Percentiles rank a stretch among this genome's conserved stretches.
Evolutionary conservation across 2,329 filamentous ascomycete species (phyloP).

Genomic region (Colletotrichum coccodes): DNA sequence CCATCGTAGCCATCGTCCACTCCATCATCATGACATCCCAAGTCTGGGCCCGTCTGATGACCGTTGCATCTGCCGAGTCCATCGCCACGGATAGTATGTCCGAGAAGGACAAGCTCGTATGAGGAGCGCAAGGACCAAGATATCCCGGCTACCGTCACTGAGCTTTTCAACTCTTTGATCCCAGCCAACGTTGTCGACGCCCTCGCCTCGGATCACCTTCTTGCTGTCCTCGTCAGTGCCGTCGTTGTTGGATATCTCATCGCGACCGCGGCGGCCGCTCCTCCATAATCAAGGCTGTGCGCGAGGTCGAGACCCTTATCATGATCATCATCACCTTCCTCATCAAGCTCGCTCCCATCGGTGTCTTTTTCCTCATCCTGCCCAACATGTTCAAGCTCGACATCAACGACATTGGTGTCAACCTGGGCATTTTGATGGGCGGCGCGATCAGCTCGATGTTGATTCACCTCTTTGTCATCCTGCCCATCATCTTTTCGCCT

Average conservation of each 20-base stretch:
- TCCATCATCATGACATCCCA: constrained; percentile 56
- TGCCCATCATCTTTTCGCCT: constrained; percentile 53
- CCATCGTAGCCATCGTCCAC: constrained; percentile 58
- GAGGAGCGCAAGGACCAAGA: constrained; percentile 45
- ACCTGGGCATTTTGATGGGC: constrained; percentile 61
- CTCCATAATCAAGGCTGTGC: constrained; percentile 52
- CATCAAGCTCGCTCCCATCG: constrained; percentile 60
- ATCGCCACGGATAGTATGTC: constrained; percentile 41
- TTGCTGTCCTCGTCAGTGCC: constrained; percentile 57
- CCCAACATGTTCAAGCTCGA: constrained; percentile 61
- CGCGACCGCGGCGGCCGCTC: constrained; percentile 44
- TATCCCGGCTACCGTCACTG: constrained; percentile 55
- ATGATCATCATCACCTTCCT: constrained; percentile 57
- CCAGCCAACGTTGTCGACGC: constrained; percentile 59
- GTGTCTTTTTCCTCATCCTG: constrained; percentile 64
- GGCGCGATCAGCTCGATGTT: constrained; percentile 56
- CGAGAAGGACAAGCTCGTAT: constrained; percentile 42
- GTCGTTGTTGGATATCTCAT: constrained; percentile 59
- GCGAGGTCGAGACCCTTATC: constrained; percentile 60
- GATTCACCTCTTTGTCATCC: constrained; percentile 56
- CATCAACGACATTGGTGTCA: constrained; percentile 57
- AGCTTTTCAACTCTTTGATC: constrained; percentile 60
- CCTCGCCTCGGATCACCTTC: constrained; percentile 56
- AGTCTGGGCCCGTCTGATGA: constrained; percentile 59
- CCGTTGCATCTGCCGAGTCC: constrained; percentile 43